Evolutionary conservation across 345 rosid genomes (phyloP).

Genomic region (Streptanthus diversifolius): DNA sequence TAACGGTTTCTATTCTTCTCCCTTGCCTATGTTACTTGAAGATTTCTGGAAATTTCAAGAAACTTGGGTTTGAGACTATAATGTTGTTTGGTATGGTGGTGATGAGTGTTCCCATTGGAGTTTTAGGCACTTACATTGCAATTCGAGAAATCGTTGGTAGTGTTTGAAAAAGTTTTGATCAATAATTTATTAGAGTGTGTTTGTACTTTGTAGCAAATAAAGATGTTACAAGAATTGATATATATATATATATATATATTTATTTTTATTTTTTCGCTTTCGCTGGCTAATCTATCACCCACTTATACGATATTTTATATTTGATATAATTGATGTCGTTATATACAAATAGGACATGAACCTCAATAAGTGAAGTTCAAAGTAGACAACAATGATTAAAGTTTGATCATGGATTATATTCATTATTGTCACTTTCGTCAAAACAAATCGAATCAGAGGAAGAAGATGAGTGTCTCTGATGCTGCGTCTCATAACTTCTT

Average conservation of each 20-base stretch:
- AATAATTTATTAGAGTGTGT: not conserved
- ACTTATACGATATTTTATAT: not conserved
- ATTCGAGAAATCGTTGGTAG: conserved; percentile 18
- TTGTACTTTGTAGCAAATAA: not conserved
- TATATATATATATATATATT: not conserved
- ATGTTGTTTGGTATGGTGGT: conserved; percentile 19
- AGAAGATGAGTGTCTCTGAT: too few species aligned
- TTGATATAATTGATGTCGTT: not conserved
- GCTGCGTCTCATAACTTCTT: too few species aligned
- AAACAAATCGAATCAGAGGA: not conserved
- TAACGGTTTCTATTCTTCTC: conserved; percentile 36
- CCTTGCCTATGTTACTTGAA: conserved; percentile 44
- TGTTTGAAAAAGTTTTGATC: conserved; percentile 3
- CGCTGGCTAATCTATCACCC: too few species aligned
- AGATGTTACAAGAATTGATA: not conserved
- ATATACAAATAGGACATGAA: not conserved
- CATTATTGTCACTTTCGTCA: not conserved
- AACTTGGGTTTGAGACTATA: conserved; percentile 12
- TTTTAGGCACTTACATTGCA: conserved; percentile 30
- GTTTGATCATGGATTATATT: not conserved
- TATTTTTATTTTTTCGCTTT: too few species aligned
- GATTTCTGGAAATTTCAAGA: conserved; percentile 30
- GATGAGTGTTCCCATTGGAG: conserved; percentile 28
- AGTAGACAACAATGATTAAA: not conserved
- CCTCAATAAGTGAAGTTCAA: not conserved